Base-by-base conservation (phyloP, 2,329 filamentous ascomycete species). In the Colletotrichum viniferum region DNA sequence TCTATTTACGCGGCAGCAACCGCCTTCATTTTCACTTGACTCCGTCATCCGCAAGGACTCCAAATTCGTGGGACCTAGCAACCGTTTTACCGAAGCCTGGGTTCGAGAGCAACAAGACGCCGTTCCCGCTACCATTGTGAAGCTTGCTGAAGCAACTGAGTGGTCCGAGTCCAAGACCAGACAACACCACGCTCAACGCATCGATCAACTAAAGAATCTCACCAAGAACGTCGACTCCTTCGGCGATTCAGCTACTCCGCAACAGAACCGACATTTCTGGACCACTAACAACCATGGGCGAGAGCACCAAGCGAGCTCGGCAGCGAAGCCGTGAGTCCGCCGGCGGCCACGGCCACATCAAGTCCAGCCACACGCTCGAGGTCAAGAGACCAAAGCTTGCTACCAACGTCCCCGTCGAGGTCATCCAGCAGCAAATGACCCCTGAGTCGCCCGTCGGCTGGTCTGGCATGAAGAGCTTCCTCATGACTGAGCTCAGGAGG, bases 1-100 rank as follows among this genome's bases (percentile, higher is more conserved):
- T 76, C 43, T 55, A 58, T 76, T 73, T 63, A 76, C 69, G 68
- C 73, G 73, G 69, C 73, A 73, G 28, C 69, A 73, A 64, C 73
- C 68, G 64, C 69, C 69, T 43, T 55, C 70, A 18, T 76, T 73
- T 28, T 76, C 73, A 26, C 73, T 76, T 14, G 64, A 71, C 63
- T 62, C 73, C n/a, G 73, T 76, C 58, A 64, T 76, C 12, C 66
- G 58, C 64, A 48, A 58, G 52, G 73, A 76, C 64, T 70, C 73
- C 24, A 76, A 76, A 56, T 62, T 58, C 63, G 63, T 76, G 14
- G 58, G 56, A 26, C 58, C 64, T 18, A 76, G 64, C 34, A 76
- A 73, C 14, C 70, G 73, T 24, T 70, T 73, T 13, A 76, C 73
- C 14, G 73, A 76, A 69, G 73, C 70, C 48, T 76, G 73, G 73